Conservation (phyloP, 2,329 filamentous ascomycete species). For the Aspergillus intermedius region DNA sequence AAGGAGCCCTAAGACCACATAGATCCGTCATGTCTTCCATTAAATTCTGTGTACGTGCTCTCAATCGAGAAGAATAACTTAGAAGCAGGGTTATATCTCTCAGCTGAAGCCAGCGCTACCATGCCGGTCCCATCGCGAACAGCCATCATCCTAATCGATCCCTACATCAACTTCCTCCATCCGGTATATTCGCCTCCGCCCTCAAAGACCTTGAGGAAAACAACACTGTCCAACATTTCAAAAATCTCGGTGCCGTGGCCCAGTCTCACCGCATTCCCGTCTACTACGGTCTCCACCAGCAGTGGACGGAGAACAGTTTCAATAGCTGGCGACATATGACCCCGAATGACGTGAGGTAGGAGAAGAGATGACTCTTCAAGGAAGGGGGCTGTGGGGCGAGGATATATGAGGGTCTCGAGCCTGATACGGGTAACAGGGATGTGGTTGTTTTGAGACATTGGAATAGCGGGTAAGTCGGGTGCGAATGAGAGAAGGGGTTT, state of each 20-base stretch:
- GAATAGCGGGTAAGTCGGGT: constrained; percentile 14
- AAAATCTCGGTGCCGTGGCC: constrained; percentile 17
- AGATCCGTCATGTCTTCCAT: too few relatives aligned
- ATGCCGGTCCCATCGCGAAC: too few relatives aligned
- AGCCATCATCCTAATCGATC: too few relatives aligned
- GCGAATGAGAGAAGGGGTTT: neutral
- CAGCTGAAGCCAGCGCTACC: too few relatives aligned
- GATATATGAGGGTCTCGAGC: constrained; percentile 24
- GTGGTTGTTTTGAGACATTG: constrained; percentile 29
- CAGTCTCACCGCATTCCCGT: constrained; percentile 22
- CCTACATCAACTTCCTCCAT: constrained; percentile 22
- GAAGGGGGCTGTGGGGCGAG: constrained; percentile 25
- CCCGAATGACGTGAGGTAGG: constrained; percentile 9
- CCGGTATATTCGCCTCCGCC: constrained; percentile 11
- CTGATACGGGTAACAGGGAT: constrained; percentile 21
- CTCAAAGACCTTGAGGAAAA: constrained; percentile 12
- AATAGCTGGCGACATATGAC: constrained; percentile 24
- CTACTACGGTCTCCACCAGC: constrained; percentile 32
- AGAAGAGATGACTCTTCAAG: constrained; percentile 14
- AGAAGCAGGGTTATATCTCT: too few relatives aligned
- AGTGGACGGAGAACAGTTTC: constrained; percentile 14
- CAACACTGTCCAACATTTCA: constrained; percentile 12
- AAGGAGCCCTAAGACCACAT: too few relatives aligned
- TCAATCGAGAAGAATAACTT: too few relatives aligned
- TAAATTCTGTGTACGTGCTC: too few relatives aligned